Base-by-base conservation (phyloP, 805 yeast genomes). In the Candida maris region DNA sequence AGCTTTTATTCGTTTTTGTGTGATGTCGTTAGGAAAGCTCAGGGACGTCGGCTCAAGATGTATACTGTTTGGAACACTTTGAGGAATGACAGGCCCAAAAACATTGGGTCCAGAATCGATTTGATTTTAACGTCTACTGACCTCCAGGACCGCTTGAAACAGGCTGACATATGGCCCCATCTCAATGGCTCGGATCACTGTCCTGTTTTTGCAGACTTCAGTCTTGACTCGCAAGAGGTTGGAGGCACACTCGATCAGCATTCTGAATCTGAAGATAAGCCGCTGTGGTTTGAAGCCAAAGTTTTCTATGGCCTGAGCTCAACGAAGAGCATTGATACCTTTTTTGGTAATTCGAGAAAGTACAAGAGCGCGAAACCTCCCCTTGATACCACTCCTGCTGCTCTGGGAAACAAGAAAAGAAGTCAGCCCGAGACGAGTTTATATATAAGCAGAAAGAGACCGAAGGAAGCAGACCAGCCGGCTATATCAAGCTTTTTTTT, bases 1-100 rank as follows among this genome's bases (percentile, higher is more conserved):
- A 29, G 26, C 9, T 65, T 50, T 5, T 33, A 34, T 45, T 75
- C 74, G 27, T 61, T 74, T 7, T 52, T 84, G 21, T 56, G 70
- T 37, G 94, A 85, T 53, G 64, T 81, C 0, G 72, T 80, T 0
- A 66, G 97, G 29, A 53, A 59, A 19, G 38, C 55, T 2, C 81
- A 80, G 42, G 79, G 82, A 1, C 60, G 81, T 12, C 65, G 78
- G 32, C 54, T 73, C 51, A 78, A 75, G 16, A 68, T 88, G 75
- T 93, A 83, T 54, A 88, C 97, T 0, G 93, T 89, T 31, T 91
- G 98, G 98, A 89, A 88, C 58, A 83, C 88, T 2, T 60, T 79
- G 47, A 73, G 75, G 34, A 83, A 83, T 48, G 73, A 84, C 15
- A 63, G 98, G 20, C 88, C 93, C 1, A 67, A 81, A 1, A 91